These are phyloP conservation scores for Solanum rostratum DNA, from an alignment of 257 asterid species.

Conservation along the genomic window DNA sequence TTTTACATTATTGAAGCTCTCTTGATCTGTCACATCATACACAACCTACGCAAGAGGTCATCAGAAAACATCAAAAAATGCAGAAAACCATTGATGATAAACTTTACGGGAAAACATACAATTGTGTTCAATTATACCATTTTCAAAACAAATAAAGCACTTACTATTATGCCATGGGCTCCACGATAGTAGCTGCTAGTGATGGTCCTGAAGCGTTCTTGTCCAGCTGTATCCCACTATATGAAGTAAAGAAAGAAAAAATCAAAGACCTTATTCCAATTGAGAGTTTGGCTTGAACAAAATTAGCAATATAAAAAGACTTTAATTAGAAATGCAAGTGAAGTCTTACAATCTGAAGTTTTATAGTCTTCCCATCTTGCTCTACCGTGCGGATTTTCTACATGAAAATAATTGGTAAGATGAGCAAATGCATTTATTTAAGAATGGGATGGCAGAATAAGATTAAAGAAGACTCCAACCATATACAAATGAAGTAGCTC, in stretches of 20 bases:
- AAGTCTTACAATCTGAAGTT: not conserved
- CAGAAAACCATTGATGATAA: not conserved
- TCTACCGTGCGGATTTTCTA: slow-evolving; percentile 63
- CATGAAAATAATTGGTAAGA: not conserved
- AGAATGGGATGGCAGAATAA: not conserved
- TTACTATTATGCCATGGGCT: not conserved
- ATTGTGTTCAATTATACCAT: not conserved
- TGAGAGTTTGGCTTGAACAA: not conserved
- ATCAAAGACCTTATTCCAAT: not conserved
- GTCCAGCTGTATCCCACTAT: slow-evolving; percentile 5
- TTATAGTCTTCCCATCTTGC: slow-evolving; percentile 42
- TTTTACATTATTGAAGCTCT: not conserved
- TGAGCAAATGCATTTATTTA: not conserved
- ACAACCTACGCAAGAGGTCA: not conserved
- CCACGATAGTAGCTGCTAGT: slow-evolving; percentile 2
- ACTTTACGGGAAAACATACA: not conserved
- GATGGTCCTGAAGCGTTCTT: slow-evolving; percentile 1
- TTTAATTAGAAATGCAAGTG: not conserved
- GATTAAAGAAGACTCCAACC: not conserved
- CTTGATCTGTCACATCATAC: slow-evolving; percentile 1
- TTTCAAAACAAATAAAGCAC: not conserved
- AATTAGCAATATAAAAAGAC: not conserved
- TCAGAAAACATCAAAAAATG: not conserved
- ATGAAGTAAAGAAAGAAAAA: not conserved
- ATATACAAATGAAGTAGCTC: not conserved